Base-by-base conservation (phyloP, 768 basidiomycete genomes). In the Lactarius sanguifluus region DNA sequence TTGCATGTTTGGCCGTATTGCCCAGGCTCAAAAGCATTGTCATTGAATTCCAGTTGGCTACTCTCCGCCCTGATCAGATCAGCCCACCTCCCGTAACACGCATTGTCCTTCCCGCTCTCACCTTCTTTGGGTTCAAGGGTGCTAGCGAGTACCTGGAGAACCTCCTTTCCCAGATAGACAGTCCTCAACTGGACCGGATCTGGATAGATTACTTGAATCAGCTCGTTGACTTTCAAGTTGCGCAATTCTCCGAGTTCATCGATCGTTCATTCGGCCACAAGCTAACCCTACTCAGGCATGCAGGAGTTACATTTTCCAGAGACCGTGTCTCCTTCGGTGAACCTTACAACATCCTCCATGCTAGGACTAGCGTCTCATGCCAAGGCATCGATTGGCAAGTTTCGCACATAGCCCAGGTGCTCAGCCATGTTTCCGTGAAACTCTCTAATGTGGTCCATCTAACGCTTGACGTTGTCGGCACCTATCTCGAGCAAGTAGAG, bases 321-420 rank as follows among this genome's bases (percentile, higher is more conserved):
- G 5, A 15, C 50, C 1, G 2, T 12, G 50, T 50, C 43, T 20
- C 43, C 43, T 45, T n/a, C 8, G 9, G 20, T 3, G 20, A 8
- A 45, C 15, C 38, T 0, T 10, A 0, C 18, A n/a, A 5, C 43
- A 2, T 3, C 1, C 9, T 10, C 20, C 9, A 3, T n/a, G 18
- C 43, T 3, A 3, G 2, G 20, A n/a, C 43, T n/a, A n/a, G 5
- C 5, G 4, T 25, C 23, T 25, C 5, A 15, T 50, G 50, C 50
- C 9, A 50, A 25, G 50, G 50, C 23, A 25, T 52, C 15, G 50
- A 52, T 13, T 52, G 50, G 50, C 50, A 52, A 52, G 25, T 52
- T 25, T 52, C 23, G 0, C 50, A 52, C 25, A 15, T 52, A 7
- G 25, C 50, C 25, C 50, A 52, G 15, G 50, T 52, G 25, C 23